Conservation (phyloP, 2,329 filamentous ascomycete genomes). For the Akanthomyces dipterigenus region DNA sequence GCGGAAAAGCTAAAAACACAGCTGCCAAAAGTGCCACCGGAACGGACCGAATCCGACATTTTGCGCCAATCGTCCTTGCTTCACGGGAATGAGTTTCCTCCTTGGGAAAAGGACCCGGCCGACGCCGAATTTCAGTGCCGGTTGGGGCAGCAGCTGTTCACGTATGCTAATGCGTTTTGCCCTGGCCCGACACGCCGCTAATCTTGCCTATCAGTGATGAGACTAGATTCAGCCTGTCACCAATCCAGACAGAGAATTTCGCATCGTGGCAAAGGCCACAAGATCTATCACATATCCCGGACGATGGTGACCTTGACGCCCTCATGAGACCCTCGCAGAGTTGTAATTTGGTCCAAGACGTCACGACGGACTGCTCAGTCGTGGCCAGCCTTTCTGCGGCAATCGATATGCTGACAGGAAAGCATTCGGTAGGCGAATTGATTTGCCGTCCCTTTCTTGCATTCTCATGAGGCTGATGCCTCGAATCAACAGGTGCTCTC, state of each 20-base stretch:
- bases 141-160: conserved; percentile 49
- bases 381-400: conserved; percentile 89
- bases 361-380: conserved; percentile 93
- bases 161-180: conserved; percentile 40
- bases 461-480: background rate
- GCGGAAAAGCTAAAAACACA: conserved; percentile 68
- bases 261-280: conserved; percentile 73
- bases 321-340: conserved; percentile 52
- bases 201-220: conserved; percentile 50
- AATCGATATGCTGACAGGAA: conserved; percentile 60
- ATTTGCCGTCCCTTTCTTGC: background rate
- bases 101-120: conserved; percentile 64
- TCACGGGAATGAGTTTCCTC: conserved; percentile 76
- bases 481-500: conserved; percentile 52
- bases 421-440: conserved; percentile 50
- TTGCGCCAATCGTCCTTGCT: conserved; percentile 71
- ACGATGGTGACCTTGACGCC: conserved; percentile 25
- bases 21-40: conserved; percentile 3
- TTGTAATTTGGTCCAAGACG: conserved; percentile 87
- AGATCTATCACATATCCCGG: conserved; percentile 50
- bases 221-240: conserved; percentile 64
- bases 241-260: conserved; percentile 68
- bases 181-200: background rate
- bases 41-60: conserved; percentile 33
- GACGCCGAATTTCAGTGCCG: conserved; percentile 53